Evolutionary conservation across 2,329 filamentous ascomycete genomes (phyloP), one percentile per base, ranked within the genome.

Genomic region (Cadophora luteo-olivacea): DNA sequence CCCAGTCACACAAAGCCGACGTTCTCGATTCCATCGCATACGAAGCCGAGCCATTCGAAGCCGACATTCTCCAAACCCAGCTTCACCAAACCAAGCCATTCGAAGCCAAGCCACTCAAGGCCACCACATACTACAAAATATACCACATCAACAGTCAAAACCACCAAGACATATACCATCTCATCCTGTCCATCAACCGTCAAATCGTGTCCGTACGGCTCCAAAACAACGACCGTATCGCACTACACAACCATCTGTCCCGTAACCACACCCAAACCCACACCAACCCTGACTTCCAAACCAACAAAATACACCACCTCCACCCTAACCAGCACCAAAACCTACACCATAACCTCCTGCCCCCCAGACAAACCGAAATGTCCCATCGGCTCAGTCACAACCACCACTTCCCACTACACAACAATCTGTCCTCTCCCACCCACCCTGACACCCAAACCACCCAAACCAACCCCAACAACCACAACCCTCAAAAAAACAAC

Each of bases 261-360:
- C 8, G n/a, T 58, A 41, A 36, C n/a, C 4, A 24, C 55, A 24
- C 32, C 32, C 1, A 24, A 32, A 14, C 32, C 32, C n/a, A n/a
- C 32, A 22, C n/a, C 55, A 38, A 58, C 55, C 8, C 12, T 14
- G 9, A 57, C 25, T 14, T 41, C 36, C 25, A 32, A 14, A 33
- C 4, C 54, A 36, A 36, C 54, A 24, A 41, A 38, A 58, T 58
- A 38, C 33, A 41, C 55, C 9, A 58, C 55, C 33, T 58, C 19
- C 32, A 58, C 55, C 19, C 32, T 24, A 8, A n/a, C n/a, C 55
- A 58, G 32, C 32, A 58, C 55, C 2, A 58, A 58, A 38, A 58
- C 33, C 55, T 58, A 58, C 33, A 58, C 55, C 3, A 58, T 58
- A 19, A 58, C 33, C 9, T 58, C 55, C 55, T 58, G 55, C 55